These are phyloP conservation scores for Hemisphaericaspora xylofermentans DNA, from an alignment of 1,139 yeast genomes.

Conservation along the genomic window DNA sequence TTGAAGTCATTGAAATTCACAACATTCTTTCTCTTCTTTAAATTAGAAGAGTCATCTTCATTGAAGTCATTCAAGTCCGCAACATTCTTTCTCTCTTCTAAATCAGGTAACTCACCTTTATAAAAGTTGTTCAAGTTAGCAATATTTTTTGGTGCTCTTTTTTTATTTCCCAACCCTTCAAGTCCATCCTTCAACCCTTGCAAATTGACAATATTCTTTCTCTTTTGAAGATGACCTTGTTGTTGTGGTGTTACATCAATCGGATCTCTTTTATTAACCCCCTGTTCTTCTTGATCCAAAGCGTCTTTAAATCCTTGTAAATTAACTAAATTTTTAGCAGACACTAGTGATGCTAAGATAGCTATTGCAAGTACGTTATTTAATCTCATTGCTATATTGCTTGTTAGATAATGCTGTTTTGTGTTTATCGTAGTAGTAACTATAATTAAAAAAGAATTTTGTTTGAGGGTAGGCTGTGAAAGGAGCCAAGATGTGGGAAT, in stretches of 20 bases:
- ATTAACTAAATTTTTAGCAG: slow-evolving; percentile 20
- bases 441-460: not conserved
- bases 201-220: slow-evolving; percentile 20
- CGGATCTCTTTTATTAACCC: slow-evolving; percentile 17
- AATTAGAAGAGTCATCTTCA: slow-evolving; percentile 8
- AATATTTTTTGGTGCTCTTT: slow-evolving; percentile 18
- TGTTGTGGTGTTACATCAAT: slow-evolving; percentile 1
- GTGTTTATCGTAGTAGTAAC: not conserved
- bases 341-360: slow-evolving; percentile 6
- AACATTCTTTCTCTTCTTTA: slow-evolving; percentile 23
- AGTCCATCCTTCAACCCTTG: slow-evolving; percentile 6
- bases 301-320: slow-evolving; percentile 9
- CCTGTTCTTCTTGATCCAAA: slow-evolving; percentile 2
- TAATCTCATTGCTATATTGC: slow-evolving; percentile 8
- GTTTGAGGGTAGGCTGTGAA: no score
- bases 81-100: slow-evolving; percentile 21
- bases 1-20: slow-evolving; percentile 15
- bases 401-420: no score
- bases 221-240: slow-evolving; percentile 18
- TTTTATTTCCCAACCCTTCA: not conserved
- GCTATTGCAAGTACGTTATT: slow-evolving; percentile 6
- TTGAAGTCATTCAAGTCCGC: slow-evolving; percentile 18
- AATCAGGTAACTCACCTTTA: no score
- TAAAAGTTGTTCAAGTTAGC: slow-evolving; percentile 18
- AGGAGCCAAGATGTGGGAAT: no score